Percentiles rank a stretch among this genome's conserved stretches.
phyloP scores from a whole-genome alignment of 192 early-diverging fungal species.

The Spizellomyces sp. region DNA sequence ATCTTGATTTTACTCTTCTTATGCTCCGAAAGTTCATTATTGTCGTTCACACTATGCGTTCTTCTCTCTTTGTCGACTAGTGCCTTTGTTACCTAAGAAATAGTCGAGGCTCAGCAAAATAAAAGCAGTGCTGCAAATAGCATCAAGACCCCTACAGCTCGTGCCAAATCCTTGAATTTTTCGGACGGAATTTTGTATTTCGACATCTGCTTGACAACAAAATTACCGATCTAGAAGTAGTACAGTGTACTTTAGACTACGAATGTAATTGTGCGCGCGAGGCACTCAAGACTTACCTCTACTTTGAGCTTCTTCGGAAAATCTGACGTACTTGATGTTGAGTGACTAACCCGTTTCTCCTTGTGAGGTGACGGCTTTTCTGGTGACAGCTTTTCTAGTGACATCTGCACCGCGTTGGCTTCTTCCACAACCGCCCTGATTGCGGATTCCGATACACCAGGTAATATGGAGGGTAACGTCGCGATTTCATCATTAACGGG shows the following conservation, averaged over 20 bases:
- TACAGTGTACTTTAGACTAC: background rate
- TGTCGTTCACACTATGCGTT: slow-evolving; percentile 12
- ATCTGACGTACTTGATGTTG: slow-evolving; percentile 6
- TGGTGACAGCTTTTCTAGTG: slow-evolving; percentile 5
- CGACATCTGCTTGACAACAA: slow-evolving; percentile 48
- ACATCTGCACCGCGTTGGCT: slow-evolving; percentile 8
- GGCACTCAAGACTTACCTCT: slow-evolving; percentile 4
- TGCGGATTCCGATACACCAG: background rate
- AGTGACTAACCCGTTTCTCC: background rate
- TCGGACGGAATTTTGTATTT: slow-evolving; percentile 42
- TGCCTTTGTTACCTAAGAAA: slow-evolving; percentile 36
- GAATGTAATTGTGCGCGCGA: slow-evolving; percentile 1
- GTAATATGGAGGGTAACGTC: background rate
- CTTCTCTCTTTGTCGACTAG: slow-evolving; percentile 47
- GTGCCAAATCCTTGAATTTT: slow-evolving; percentile 51
- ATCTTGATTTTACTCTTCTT: slow-evolving; percentile 37
- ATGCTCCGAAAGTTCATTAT: slow-evolving; percentile 25
- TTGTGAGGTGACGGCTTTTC: background rate
- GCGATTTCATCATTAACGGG: background rate
- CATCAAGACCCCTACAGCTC: slow-evolving; percentile 31
- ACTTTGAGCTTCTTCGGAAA: slow-evolving; percentile 19
- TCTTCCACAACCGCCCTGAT: slow-evolving; percentile 27
- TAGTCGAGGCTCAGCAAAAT: background rate
- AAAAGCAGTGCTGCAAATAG: background rate
- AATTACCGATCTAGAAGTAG: slow-evolving; percentile 36